Percentiles rank a stretch among this genome's conserved stretches.
These are phyloP conservation scores for Marasmius oreades DNA, from an alignment of 1,284 basidiomycete genomes.

Conservation along the genomic window DNA sequence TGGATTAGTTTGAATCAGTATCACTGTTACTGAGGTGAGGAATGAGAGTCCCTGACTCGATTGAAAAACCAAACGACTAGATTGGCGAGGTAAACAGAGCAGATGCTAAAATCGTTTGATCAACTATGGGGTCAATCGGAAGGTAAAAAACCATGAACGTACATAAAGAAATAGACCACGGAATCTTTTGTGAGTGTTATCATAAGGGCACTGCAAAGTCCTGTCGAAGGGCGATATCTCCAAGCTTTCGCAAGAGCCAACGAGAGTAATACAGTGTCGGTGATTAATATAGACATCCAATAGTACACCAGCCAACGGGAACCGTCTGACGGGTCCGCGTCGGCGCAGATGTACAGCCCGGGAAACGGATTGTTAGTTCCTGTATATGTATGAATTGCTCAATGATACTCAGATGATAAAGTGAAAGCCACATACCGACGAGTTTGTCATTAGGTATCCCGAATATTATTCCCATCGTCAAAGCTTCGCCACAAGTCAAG, in stretches of 20 bases:
- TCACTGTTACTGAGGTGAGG: no score
- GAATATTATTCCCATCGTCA: conserved; percentile 5
- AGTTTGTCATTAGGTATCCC: conserved; percentile 7
- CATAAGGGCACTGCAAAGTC: conserved; percentile 2
- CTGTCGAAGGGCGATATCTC: conserved; percentile 1
- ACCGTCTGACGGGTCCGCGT: conserved; percentile 10
- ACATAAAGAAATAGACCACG: conserved; percentile 11
- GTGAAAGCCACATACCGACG: conserved; percentile 3
- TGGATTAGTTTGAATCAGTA: no score
- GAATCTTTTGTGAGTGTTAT: conserved; percentile 7
- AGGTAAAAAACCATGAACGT: neutral
- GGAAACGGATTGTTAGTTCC: conserved; percentile 10
- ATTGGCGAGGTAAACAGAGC: conserved; percentile 8
- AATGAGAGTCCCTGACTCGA: neutral
- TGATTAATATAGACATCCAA: conserved; percentile 5
- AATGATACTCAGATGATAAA: neutral
- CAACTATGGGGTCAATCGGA: neutral
- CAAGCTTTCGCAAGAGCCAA: conserved; percentile 8
- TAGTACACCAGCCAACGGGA: conserved; percentile 12
- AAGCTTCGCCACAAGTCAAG: conserved; percentile 1
- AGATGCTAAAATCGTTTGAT: conserved; percentile 7
- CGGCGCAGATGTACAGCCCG: conserved; percentile 11
- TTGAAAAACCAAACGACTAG: conserved; percentile 13
- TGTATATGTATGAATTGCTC: neutral
- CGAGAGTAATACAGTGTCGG: conserved; percentile 8